These are phyloP conservation scores for Chloranthus sessilifolius DNA, from an alignment of 164 flowering plant genomes.

Conservation along the genomic window DNA sequence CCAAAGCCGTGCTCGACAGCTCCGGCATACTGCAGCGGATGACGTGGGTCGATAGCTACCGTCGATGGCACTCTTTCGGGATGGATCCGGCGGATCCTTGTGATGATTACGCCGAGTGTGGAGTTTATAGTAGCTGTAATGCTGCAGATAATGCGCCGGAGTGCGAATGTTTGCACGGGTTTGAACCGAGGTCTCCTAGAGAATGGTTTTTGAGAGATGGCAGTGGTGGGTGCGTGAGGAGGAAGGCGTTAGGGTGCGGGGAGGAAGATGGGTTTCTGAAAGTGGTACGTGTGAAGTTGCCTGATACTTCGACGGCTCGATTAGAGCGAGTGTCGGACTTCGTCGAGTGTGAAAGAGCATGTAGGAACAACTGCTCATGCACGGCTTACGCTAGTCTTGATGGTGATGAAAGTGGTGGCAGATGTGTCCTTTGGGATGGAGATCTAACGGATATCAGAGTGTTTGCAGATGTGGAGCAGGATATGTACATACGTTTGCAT, in stretches of 20 bases:
- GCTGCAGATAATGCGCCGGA: conserved; percentile 11
- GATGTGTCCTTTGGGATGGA: conserved; percentile 9
- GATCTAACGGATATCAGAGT: conserved; percentile 6
- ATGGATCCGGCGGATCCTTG: conserved; percentile 13
- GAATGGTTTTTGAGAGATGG: conserved; percentile 21
- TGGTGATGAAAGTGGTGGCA: conserved; percentile 2
- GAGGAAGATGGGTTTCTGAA: conserved; percentile 12
- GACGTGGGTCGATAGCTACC: conserved; percentile 10
- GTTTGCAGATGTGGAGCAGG: conserved; percentile 5
- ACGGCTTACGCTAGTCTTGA: conserved; percentile 20
- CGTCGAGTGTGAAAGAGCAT: conserved; percentile 14
- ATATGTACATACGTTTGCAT: conserved; percentile 15
- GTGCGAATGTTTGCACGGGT: conserved; percentile 33
- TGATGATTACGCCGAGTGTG: conserved; percentile 26
- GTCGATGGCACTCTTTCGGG: background rate
- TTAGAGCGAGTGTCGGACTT: background rate
- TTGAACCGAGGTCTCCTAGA: conserved; percentile 18
- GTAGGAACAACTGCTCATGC: conserved; percentile 32
- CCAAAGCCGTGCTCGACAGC: background rate
- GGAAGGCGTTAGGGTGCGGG: conserved; percentile 9
- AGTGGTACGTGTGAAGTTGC: conserved; percentile 19
- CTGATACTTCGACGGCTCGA: background rate
- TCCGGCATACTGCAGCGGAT: background rate
- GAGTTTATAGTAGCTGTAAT: conserved; percentile 27
- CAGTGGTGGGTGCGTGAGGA: conserved; percentile 22